These are phyloP conservation scores for Anisodus tanguticus DNA, from an alignment of 257 asterid species.

Conservation along the genomic window DNA sequence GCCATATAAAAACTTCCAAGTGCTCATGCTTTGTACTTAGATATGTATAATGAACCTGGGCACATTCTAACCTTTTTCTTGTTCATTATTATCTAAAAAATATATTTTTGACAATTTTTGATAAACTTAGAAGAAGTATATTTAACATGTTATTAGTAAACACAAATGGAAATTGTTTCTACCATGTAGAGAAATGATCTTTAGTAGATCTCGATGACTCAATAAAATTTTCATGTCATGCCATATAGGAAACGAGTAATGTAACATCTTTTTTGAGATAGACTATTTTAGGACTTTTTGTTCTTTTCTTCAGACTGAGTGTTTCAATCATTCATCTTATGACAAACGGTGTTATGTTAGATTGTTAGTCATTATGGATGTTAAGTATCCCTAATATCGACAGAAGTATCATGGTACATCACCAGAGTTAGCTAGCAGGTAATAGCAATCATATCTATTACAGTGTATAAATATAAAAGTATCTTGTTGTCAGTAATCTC, in stretches of 20 bases:
- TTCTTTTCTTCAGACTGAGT: background rate
- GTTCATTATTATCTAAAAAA: background rate
- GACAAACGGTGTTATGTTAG: background rate
- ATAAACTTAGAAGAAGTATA: background rate
- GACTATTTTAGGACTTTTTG: background rate
- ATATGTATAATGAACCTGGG: background rate
- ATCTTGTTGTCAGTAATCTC: background rate
- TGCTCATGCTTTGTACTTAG: conserved; percentile 12
- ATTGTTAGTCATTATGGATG: background rate
- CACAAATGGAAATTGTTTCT: background rate
- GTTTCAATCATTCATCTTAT: conserved; percentile 5
- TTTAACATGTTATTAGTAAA: background rate
- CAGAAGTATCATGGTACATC: background rate
- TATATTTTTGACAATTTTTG: background rate
- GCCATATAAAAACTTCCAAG: background rate
- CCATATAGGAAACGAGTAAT: background rate
- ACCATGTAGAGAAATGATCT: background rate
- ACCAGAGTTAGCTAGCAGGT: background rate
- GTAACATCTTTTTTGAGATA: background rate
- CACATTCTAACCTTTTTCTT: background rate
- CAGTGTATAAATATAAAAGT: background rate
- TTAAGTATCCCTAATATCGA: background rate
- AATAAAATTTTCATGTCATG: background rate
- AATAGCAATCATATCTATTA: too few relatives aligned
- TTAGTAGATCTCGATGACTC: background rate